Evolutionary conservation across 768 basidiomycete genomes (phyloP).

Genomic region (Pleurotus giganteus): DNA sequence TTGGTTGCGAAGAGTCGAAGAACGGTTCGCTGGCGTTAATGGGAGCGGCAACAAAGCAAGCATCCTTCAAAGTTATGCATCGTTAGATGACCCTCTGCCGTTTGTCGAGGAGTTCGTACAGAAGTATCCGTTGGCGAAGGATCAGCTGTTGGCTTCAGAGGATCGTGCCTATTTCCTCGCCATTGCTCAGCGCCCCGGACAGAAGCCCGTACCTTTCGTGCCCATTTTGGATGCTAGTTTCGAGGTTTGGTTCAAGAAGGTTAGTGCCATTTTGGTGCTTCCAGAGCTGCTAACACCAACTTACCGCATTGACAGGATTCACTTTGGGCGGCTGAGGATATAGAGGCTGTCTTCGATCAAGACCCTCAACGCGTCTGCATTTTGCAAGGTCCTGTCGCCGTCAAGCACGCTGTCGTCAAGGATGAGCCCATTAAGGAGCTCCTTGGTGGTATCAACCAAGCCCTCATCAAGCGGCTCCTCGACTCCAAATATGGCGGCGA

Average conservation of each 20-base stretch:
- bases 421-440: slow-evolving; percentile 94
- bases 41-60: slow-evolving; percentile 76
- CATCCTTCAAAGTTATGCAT: slow-evolving; percentile 75
- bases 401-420: slow-evolving; percentile 80
- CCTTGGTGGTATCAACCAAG: slow-evolving; percentile 80
- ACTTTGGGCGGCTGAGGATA: slow-evolving; percentile 96
- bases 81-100: slow-evolving; percentile 77
- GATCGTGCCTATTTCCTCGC: slow-evolving; percentile 96
- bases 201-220: slow-evolving; percentile 98
- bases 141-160: slow-evolving; percentile 88
- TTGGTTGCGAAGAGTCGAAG: slow-evolving; percentile 95
- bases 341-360: slow-evolving; percentile 98
- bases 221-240: slow-evolving; percentile 91
- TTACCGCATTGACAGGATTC: slow-evolving; percentile 63
- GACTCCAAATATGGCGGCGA: slow-evolving; percentile 79
- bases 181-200: slow-evolving; percentile 92
- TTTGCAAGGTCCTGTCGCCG: slow-evolving; percentile 95
- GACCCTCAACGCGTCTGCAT: slow-evolving; percentile 98
- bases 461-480: slow-evolving; percentile 76
- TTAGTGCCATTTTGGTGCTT: slow-evolving; percentile 26
- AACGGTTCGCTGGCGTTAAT: slow-evolving; percentile 90
- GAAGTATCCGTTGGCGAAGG: slow-evolving; percentile 75
- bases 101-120: slow-evolving; percentile 85
- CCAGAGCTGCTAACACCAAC: slow-evolving; percentile 12
- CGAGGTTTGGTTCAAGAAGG: slow-evolving; percentile 99